Evolutionary conservation across 2,329 filamentous ascomycete species (phyloP), one percentile per base, ranked within the genome.

Genomic region (Fusarium sp.): DNA sequence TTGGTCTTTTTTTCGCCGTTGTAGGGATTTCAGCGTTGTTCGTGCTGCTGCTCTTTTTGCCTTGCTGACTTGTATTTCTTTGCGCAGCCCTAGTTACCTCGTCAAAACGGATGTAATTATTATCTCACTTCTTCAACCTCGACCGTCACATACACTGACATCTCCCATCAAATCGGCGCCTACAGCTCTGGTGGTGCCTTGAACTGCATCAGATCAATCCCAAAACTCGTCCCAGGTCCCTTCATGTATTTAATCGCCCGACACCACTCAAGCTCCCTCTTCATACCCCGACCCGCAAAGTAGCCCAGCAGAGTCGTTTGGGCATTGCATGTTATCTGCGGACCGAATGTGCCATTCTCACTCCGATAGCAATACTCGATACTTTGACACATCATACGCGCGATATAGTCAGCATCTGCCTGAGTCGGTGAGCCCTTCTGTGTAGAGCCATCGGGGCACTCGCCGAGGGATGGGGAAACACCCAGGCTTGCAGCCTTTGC

Each of bases 311-410:
- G 3, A 0, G 64, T 42, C 3, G 56, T 19, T 35, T 68, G 65
- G 2, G 41, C 9, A 51, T 63, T 68, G 5, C 63, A 63, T 7
- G 65, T 68, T 18, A 69, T 56, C 10, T 68, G 65, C 0, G 65
- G 65, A 2, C 64, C 63, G 4, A 68, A 69, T 3, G 63, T 68
- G 2, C 65, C 65, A 37, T 68, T 68, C 2, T 69, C 65, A 9
- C 15, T 45, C 2, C 38, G 48, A 15, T 68, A 68, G 21, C 63
- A 68, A 25, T 39, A 68, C 16, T 68, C 65, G 9, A 69, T 25
- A 14, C 48, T 44, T 25, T 68, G 63, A 3, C 65, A 69, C 0
- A 68, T 18, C 14, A 68, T 31, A 3, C 65, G 65, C 0, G 64
- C 56, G 18, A 41, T 15, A 1, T 14, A 8, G 8, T 69, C 31